Base-by-base conservation (phyloP, 352 stramenopile genomes). In the Phytophthora tubulina region DNA sequence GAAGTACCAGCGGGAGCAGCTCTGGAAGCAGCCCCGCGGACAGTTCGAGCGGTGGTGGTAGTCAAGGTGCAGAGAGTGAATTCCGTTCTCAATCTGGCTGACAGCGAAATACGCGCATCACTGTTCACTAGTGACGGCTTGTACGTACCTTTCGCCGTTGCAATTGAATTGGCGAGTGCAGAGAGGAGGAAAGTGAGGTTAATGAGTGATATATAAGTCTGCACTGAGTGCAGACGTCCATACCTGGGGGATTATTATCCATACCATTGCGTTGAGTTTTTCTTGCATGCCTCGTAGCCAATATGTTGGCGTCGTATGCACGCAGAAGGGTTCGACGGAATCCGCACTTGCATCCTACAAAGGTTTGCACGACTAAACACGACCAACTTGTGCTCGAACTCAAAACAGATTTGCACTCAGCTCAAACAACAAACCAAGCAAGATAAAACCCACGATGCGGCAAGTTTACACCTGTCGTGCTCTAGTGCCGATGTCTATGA, bases 401-500 rank as follows among this genome's bases (percentile, higher is more conserved):
- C 21, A 27, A 27, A 27, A 27, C 21, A 27, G 21, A 27, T 27
- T 27, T 27, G 21, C 21, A 27, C 21, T 27, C 21, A 27, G 21
- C 21, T 27, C 21, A 27, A 27, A 1, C 32, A 48, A 65, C 56
- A 39, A n/a, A 48, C 41, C 41, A 48, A 48, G 14, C 27, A 30
- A n/a, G 27, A 48, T 13, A 30, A n/a, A 48, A 48, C 41, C 41
- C 21, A 27, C 1, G 21, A 27, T 27, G 21, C 21, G 21, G 4
- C 13, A 21, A 27, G 7, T 45, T 45, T 45, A 9, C 39, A 11
- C 14, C 39, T 45, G 13, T 33, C 10, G 13, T 32, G 31, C 42
- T 49, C 38, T 79, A 70, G 31, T 73, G 81, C 52, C 79, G 84
- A 45, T 70, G 74, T 49, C 79, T 79, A 58, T 75, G 82, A 59